Evolutionary conservation across 495 filamentous ascomycete species (phyloP), one percentile per base, ranked within the genome.

Genomic region (Penicillium roqueforti): DNA sequence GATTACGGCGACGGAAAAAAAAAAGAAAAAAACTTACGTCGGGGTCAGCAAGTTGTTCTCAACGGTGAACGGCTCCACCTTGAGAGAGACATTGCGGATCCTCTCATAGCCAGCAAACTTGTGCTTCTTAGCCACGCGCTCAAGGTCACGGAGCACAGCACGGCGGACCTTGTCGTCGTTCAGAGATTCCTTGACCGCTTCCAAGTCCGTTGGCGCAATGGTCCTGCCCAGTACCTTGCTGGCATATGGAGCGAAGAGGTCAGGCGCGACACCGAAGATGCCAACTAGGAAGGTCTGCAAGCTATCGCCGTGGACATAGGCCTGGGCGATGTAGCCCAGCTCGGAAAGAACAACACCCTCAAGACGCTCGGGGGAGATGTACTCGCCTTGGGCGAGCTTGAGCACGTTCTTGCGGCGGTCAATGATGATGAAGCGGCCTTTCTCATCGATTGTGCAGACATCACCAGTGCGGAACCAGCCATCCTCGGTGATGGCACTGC

Each of bases 381-480:
- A 98, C 76, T 98, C 93, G 68, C 93, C 93, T 68, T 98, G 93
- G 0, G 93, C 87, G 39, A 98, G 82, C 81, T 98, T 98, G 65
- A 98, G 85, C 14, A 97, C 88, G 71, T 98, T 97, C 86, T 98
- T 98, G 63, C 91, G 86, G 57, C 93, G 91, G 72, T 98, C 93
- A 61, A 98, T 86, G 70, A 98, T 92, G 60, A 82, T 83, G 75
- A 97, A 88, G 51, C 95, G 88, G 53, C 93, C 93, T 62, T 87
- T 70, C 47, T 83, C 82, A 67, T 98, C 93, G 25, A 98, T 75
- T 16, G 80, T 79, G 63, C 82, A 87, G 41, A 98, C 92, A 62
- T 98, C 93, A 19, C 93, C 93, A 1, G 93, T 97, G 60, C 86
- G 85, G 80, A 98, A 97, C 93, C 93, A 98, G 53, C 93, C 93